Evolutionary conservation across 768 basidiomycete genomes (phyloP), one percentile per base, ranked within the genome.

Genomic region (Cystobasidium ongulense): DNA sequence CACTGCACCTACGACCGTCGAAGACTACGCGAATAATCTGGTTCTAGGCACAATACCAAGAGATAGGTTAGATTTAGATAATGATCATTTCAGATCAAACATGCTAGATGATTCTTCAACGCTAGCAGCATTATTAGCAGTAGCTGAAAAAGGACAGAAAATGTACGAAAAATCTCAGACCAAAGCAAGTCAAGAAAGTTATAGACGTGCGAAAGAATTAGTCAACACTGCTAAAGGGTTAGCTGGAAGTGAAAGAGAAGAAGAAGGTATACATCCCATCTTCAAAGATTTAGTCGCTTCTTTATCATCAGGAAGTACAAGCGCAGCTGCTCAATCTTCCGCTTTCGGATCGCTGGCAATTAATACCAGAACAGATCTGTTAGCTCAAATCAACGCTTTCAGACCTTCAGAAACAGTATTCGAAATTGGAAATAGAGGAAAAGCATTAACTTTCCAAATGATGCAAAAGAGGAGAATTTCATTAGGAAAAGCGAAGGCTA

Each of bases 121-220:
- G 17, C 31, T 75, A 5, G 15, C 38, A 21, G 68, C 67, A 18
- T 46, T 75, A 31, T 68, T 74, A n/a, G 74, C 52, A 5, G 91
- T 97, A 73, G 94, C 95, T 88, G 84, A 85, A 75, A 87, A 91
- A 64, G 94, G 93, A 0, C 92, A 97, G 76, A 82, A 85, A 1
- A 90, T 98, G 91, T 98, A 95, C 80, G 93, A 97, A 78, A 88
- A 92, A 36, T 91, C 90, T 75, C 89, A 91, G 80, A 90, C 89
- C 25, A 96, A 94, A 79, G 94, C 95, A 21, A 90, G 88, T 78
- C 85, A 86, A 18, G 88, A 88, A 71, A 90, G 89, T 78, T 91
- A 97, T 82, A 87, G 88, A 76, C 87, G 93, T 4, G 89, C 94
- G 17, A 98, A 98, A 79, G 89, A 88, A 73, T 89, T 96, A 84